Evolutionary conservation across 768 basidiomycete species (phyloP).

Genomic region (Lactarius psammicola): DNA sequence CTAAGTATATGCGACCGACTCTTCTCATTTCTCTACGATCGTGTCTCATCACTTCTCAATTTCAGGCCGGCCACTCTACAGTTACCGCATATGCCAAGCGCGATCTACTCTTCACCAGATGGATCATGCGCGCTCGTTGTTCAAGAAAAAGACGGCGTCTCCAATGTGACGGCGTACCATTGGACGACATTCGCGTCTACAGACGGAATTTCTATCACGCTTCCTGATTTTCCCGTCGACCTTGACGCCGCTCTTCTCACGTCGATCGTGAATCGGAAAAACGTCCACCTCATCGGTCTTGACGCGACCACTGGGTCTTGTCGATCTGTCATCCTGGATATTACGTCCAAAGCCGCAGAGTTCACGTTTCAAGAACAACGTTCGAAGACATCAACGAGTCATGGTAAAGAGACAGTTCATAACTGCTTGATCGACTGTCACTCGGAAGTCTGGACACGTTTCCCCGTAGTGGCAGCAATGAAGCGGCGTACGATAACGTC

Average conservation of each 20-base stretch:
- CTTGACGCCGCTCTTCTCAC: slow-evolving; percentile 39
- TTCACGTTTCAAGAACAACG: slow-evolving; percentile 53
- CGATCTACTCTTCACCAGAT: slow-evolving; percentile 49
- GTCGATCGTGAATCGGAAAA: slow-evolving; percentile 44
- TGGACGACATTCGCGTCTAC: slow-evolving; percentile 56
- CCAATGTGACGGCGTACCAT: slow-evolving; percentile 46
- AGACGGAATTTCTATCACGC: slow-evolving; percentile 41
- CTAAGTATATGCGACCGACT: slow-evolving; percentile 42
- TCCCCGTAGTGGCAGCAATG: slow-evolving; percentile 17
- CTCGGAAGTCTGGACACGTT: slow-evolving; percentile 16
- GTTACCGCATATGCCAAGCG: slow-evolving; percentile 37
- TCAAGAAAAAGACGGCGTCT: slow-evolving; percentile 24
- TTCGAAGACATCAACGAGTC: slow-evolving; percentile 25
- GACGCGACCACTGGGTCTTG: slow-evolving; percentile 37
- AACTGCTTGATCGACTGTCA: slow-evolving; percentile 36
- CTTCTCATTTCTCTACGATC: too few species aligned
- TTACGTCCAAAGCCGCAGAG: slow-evolving; percentile 55
- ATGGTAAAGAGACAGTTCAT: slow-evolving; percentile 36
- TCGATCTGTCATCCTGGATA: slow-evolving; percentile 47
- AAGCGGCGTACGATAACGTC: slow-evolving; percentile 20
- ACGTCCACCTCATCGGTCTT: slow-evolving; percentile 45
- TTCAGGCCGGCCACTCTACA: slow-evolving; percentile 46
- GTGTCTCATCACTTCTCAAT: background rate
- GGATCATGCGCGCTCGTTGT: slow-evolving; percentile 50
- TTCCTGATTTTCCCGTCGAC: slow-evolving; percentile 32